These are phyloP conservation scores for Arthonia radiata DNA, from an alignment of 495 filamentous ascomycete genomes.

Conservation along the genomic window DNA sequence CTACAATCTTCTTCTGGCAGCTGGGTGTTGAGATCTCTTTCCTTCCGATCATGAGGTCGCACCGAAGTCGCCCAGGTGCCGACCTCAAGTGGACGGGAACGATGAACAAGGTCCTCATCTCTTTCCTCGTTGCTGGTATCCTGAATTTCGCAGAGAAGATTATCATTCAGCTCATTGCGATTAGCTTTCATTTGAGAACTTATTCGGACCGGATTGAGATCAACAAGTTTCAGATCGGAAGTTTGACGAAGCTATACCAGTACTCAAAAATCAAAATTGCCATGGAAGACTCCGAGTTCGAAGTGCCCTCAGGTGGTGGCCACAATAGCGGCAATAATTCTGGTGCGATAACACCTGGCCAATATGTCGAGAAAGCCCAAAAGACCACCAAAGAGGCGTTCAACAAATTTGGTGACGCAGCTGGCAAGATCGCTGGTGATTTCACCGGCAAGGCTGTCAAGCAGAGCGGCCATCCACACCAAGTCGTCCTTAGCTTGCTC, in stretches of 20 bases:
- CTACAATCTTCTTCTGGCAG: conserved; percentile 82
- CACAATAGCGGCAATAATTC: conserved; percentile 17
- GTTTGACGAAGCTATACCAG: conserved; percentile 56
- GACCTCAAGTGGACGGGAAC: conserved; percentile 47
- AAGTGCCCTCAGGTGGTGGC: conserved; percentile 21
- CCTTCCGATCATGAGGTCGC: conserved; percentile 53
- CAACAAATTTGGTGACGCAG: conserved; percentile 64
- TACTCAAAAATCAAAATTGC: conserved; percentile 52
- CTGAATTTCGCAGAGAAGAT: conserved; percentile 85
- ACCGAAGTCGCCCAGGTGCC: too few species aligned
- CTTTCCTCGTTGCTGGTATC: conserved; percentile 51
- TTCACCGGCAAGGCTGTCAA: conserved; percentile 63
- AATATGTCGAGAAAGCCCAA: conserved; percentile 33
- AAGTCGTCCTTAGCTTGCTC: conserved; percentile 54
- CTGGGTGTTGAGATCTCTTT: conserved; percentile 49
- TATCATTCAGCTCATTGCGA: conserved; percentile 81
- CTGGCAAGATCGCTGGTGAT: conserved; percentile 79
- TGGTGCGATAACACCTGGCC: conserved; percentile 45
- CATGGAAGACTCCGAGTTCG: conserved; percentile 47
- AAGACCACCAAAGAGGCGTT: conserved; percentile 47
- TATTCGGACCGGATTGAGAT: conserved; percentile 80
- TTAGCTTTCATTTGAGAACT: conserved; percentile 74
- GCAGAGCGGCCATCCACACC: conserved; percentile 56
- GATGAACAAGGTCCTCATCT: conserved; percentile 69
- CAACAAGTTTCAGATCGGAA: conserved; percentile 72